These are phyloP conservation scores for Collybia nuda DNA, from an alignment of 768 basidiomycete species.

Conservation along the genomic window DNA sequence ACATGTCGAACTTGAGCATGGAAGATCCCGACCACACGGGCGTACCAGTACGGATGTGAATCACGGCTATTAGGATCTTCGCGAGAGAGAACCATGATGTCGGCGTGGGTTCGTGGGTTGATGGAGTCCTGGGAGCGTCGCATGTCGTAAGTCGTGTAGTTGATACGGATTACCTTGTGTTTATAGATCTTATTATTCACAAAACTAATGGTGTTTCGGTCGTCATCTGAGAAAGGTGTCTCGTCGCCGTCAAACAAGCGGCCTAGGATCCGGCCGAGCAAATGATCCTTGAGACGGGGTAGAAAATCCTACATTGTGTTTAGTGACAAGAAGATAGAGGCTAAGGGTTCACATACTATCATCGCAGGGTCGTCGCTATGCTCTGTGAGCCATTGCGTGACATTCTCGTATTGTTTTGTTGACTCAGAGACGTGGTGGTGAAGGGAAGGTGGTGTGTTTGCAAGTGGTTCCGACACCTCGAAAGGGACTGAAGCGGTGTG, in stretches of 20 bases:
- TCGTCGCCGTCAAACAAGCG: constrained; percentile 6
- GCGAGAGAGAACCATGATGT: constrained; percentile 31
- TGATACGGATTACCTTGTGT: constrained; percentile 23
- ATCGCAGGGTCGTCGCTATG: constrained; percentile 25
- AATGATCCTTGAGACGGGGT: constrained; percentile 22
- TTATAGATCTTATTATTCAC: constrained; percentile 14
- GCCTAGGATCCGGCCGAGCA: constrained; percentile 13
- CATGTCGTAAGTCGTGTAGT: constrained; percentile 44
- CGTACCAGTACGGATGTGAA: constrained; percentile 31
- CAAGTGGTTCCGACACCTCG: constrained; percentile 10
- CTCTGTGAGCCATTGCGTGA: constrained; percentile 1
- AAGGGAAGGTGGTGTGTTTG: constrained; percentile 9
- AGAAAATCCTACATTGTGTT: constrained; percentile 22
- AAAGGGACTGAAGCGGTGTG: constrained; percentile 1
- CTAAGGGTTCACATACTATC: constrained; percentile 13
- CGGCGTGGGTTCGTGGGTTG: constrained; percentile 28
- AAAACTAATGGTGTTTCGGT: constrained; percentile 16
- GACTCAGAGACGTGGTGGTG: constrained; percentile 22
- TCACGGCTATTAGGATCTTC: constrained; percentile 12
- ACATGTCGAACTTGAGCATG: constrained; percentile 23
- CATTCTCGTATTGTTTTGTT: not conserved
- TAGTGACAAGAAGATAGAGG: not conserved
- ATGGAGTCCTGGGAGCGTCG: constrained; percentile 35
- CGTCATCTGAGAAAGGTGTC: constrained; percentile 7
- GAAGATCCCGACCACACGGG: constrained; percentile 25